Evolutionary conservation across 2,329 filamentous ascomycete genomes (phyloP).

Genomic region (Xylariales sp.): DNA sequence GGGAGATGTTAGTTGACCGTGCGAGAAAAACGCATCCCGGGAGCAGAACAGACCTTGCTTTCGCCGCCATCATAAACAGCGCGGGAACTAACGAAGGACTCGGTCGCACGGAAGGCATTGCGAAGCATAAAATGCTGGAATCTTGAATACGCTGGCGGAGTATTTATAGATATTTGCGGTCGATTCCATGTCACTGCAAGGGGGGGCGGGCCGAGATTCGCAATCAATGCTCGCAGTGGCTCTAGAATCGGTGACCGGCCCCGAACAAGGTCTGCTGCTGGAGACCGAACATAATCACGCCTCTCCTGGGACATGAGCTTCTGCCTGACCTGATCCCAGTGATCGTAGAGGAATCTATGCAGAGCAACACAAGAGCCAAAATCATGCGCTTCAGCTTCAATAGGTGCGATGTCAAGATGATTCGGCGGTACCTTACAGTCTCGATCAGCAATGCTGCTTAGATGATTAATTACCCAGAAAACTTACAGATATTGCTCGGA

Average conservation of each 20-base stretch:
- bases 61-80: constrained; percentile 69
- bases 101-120: constrained; percentile 61
- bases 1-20: not conserved
- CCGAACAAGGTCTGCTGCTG: constrained; percentile 43
- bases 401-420: constrained; percentile 32
- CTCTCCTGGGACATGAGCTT: constrained; percentile 57
- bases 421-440: constrained; percentile 40
- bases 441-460: no score
- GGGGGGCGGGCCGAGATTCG: constrained; percentile 62
- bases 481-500: constrained; percentile 62
- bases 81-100: constrained; percentile 59
- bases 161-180: constrained; percentile 60
- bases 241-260: constrained; percentile 55
- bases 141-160: constrained; percentile 59
- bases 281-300: constrained; percentile 50
- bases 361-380: constrained; percentile 68
- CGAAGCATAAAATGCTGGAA: constrained; percentile 72
- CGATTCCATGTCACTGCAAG: constrained; percentile 67
- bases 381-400: constrained; percentile 52
- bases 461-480: no score
- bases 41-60: constrained; percentile 47
- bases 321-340: constrained; percentile 67
- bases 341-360: constrained; percentile 66
- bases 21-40: no score
- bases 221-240: constrained; percentile 56